Base-by-base conservation (phyloP, 2,329 filamentous ascomycete genomes). In the Penicillium sclerotigenum region DNA sequence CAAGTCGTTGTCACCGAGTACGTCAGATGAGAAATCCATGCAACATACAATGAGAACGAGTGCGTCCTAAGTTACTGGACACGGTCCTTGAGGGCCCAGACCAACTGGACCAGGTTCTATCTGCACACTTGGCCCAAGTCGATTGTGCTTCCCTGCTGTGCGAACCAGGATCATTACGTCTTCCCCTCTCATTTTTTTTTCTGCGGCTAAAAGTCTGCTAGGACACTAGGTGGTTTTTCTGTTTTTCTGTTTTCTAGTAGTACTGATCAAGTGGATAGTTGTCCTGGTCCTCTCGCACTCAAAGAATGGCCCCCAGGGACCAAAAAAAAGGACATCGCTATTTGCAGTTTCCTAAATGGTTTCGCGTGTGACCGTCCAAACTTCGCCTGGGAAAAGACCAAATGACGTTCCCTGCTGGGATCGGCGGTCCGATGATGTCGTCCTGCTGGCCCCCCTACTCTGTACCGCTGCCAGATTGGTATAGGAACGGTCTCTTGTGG, bases 81-180 rank as follows among this genome's bases (percentile, higher is more conserved):
- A 47, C 45, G 62, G 62, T 58, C 59, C 58, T 55, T 47, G 46
- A 54, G 58, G 64, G 65, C 55, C 64, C 63, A 65, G 63, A 59
- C 65, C 57, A 33, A 57, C 45, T 26, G 31, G 26, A 37, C 24
- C 45, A 54, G 22, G 45, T 38, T 33, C 52, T 54, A 28, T 24
- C 34, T 36, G 36, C 41, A 26, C 29, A 54, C 38, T 57, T 52
- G 45, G 34, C 38, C 46, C 48, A 46, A 38, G 40, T 55, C 49
- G 38, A 54, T 51, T 31, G 59, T 58, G 47, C 42, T 52, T 49
- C 40, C 52, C 47, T 52, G 42, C 42, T 58, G 37, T 47, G 18
- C 11, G 47, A 49, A 18, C 29, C 47, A 20, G 52, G 14, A 36
- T 40, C 13, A 50, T 54, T 49, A 36, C 46, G 52, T 54, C 52